Conservation (phyloP, 2,329 filamentous ascomycete genomes). For the Arthrobotrys megalospora region DNA sequence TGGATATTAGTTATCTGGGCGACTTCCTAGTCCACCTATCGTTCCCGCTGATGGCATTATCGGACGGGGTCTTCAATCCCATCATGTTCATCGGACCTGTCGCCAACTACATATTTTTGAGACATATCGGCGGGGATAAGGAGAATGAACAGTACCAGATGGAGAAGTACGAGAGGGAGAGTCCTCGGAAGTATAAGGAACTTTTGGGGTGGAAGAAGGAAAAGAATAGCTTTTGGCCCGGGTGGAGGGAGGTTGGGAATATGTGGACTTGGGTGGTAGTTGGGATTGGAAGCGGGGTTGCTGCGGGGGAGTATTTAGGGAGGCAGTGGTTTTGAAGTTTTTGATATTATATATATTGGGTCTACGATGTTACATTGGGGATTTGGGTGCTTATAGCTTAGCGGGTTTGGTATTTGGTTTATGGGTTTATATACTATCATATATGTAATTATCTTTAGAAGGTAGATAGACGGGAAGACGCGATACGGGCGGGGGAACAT, state of each 20-base stretch:
- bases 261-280: slow-evolving; percentile 73
- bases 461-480: too few relatives aligned
- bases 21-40: slow-evolving; percentile 74
- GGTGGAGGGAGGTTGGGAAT: slow-evolving; percentile 70
- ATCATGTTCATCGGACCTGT: slow-evolving; percentile 73
- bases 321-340: neutral
- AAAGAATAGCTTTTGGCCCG: slow-evolving; percentile 76
- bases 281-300: slow-evolving; percentile 71
- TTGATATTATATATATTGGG: too few relatives aligned
- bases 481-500: too few relatives aligned
- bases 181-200: slow-evolving; percentile 72
- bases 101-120: slow-evolving; percentile 74
- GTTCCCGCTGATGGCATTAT: slow-evolving; percentile 74
- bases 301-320: slow-evolving; percentile 69
- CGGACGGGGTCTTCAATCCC: slow-evolving; percentile 72
- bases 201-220: slow-evolving; percentile 71
- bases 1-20: slow-evolving; percentile 73
- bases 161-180: slow-evolving; percentile 71
- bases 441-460: too few relatives aligned
- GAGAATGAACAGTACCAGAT: slow-evolving; percentile 72
- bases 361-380: too few relatives aligned
- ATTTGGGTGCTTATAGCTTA: too few relatives aligned
- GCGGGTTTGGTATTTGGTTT: too few relatives aligned
- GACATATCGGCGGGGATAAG: slow-evolving; percentile 73
- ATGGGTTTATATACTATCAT: too few relatives aligned